phyloP scores from a whole-genome alignment of 805 yeast genomes.

The Torulaspora maleeae region DNA sequence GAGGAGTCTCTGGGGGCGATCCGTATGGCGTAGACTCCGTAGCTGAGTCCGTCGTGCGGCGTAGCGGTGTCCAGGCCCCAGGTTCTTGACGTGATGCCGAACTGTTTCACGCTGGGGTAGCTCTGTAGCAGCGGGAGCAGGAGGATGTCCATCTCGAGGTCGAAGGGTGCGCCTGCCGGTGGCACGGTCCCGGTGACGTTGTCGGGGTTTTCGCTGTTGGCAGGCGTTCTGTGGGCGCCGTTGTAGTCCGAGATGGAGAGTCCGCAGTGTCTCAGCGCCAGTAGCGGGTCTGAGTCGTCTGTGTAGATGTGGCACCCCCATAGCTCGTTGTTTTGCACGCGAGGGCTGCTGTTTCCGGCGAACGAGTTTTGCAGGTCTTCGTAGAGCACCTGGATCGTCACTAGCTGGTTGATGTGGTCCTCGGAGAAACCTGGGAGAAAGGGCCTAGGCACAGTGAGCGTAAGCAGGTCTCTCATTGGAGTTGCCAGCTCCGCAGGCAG shows the following conservation, averaged over 20 bases:
- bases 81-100: slow-evolving; percentile 67
- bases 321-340: slow-evolving; percentile 47
- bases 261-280: slow-evolving; percentile 73
- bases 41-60: slow-evolving; percentile 76
- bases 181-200: slow-evolving; percentile 32
- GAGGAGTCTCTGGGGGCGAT: slow-evolving; percentile 27
- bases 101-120: slow-evolving; percentile 61
- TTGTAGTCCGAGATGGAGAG: slow-evolving; percentile 41
- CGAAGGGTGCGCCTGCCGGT: slow-evolving; percentile 21
- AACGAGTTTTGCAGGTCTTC: slow-evolving; percentile 33
- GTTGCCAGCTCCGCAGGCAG: background rate
- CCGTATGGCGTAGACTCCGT: slow-evolving; percentile 47
- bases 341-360: slow-evolving; percentile 37
- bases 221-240: slow-evolving; percentile 38
- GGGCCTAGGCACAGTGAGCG: slow-evolving; percentile 22
- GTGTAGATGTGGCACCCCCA: slow-evolving; percentile 96
- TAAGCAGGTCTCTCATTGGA: slow-evolving; percentile 3
- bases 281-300: slow-evolving; percentile 83
- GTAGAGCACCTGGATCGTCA: slow-evolving; percentile 21
- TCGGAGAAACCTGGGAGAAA: slow-evolving; percentile 25
- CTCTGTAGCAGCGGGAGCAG: slow-evolving; percentile 63
- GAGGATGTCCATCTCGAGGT: slow-evolving; percentile 35
- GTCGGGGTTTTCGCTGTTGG: slow-evolving; percentile 35
- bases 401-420: slow-evolving; percentile 21
- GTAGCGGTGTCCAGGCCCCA: slow-evolving; percentile 47